These are phyloP conservation scores for Groenewaldozyma tartarivorans DNA, from an alignment of 805 yeast genomes.

Conservation along the genomic window DNA sequence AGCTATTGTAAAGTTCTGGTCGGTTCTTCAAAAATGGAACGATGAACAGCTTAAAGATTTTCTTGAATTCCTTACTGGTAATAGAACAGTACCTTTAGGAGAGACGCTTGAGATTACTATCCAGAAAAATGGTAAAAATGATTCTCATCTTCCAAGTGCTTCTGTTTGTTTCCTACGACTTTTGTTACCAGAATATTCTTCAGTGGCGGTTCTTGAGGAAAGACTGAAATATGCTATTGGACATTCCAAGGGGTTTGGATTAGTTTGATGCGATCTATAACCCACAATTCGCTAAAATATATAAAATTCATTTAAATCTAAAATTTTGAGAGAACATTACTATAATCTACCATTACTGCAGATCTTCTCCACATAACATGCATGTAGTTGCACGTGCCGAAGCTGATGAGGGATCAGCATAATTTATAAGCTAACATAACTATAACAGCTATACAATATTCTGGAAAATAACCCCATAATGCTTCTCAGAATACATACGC, in stretches of 20 bases:
- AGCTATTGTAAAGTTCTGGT: slow-evolving; percentile 37
- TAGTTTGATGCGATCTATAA: slow-evolving; percentile 16
- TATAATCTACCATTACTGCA: too few species aligned
- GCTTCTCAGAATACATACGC: too few species aligned
- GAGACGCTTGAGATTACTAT: slow-evolving; percentile 40
- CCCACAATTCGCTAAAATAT: too few species aligned
- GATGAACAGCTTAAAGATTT: slow-evolving; percentile 31
- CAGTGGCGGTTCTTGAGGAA: slow-evolving; percentile 21
- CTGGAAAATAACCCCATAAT: too few species aligned
- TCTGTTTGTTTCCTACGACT: slow-evolving; percentile 41
- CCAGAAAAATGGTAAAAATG: slow-evolving; percentile 31
- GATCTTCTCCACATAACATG: too few species aligned
- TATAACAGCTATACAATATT: too few species aligned
- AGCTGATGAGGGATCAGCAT: too few species aligned
- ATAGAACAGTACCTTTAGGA: slow-evolving; percentile 38
- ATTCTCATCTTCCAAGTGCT: slow-evolving; percentile 38
- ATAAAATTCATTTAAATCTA: too few species aligned
- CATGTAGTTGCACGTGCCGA: too few species aligned
- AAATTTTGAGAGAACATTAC: too few species aligned
- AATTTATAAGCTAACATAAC: too few species aligned
- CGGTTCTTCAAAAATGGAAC: slow-evolving; percentile 33
- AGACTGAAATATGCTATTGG: slow-evolving; percentile 20
- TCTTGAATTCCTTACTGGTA: slow-evolving; percentile 43
- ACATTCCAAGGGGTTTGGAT: slow-evolving; percentile 25
- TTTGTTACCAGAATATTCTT: slow-evolving; percentile 38